Base-by-base conservation (phyloP, 192 early-diverging fungal genomes). In the Umbelopsis isabellina region DNA sequence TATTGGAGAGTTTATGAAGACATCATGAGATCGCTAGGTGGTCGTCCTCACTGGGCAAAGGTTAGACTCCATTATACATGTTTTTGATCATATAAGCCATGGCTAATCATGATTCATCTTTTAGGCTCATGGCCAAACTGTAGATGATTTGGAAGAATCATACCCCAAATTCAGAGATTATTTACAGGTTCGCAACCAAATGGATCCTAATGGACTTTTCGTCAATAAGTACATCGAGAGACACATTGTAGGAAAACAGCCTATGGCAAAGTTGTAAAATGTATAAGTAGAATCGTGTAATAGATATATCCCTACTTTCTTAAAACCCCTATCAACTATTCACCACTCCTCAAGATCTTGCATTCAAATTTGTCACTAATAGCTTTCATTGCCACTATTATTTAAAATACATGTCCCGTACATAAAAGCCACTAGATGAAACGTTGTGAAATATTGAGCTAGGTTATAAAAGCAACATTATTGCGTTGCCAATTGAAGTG, bases 21-120 rank as follows among this genome's bases (percentile, higher is more conserved):
- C 35, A 88, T 92, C 45, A 91, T 93, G 92, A 75, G 87, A 21
- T 76, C 80, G 1, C 83, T 82, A 21, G 75, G 71, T 8, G 92
- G 92, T 0, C 77, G 91, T 18, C 92, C 92, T 46, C 91, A 93
- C 66, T 93, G 92, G 92, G 92, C 91, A 64, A 92, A 92, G 76
- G 85, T 75, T 74, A 58, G 27, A 30, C 47, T 37, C 18, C 4
- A 22, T 49, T 13, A 25, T 49, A 10, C 13, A 33, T 25, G 3
- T 6, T 37, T 7, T 0, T 21, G 45, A 30, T 71, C 25, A 25
- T 16, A 46, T 21, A 23, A 46, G n/a, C 41, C 30, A 20, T n/a
- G 16, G 13, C 15, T 22, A 12, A 48, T 20, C 23, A 7, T 49
- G 15, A 35, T 15, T 49, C 13, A 16, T 51, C 46, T 51, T 20